These are phyloP conservation scores for Nelumbo lutea DNA, from an alignment of 164 flowering plant genomes.

Conservation along the genomic window DNA sequence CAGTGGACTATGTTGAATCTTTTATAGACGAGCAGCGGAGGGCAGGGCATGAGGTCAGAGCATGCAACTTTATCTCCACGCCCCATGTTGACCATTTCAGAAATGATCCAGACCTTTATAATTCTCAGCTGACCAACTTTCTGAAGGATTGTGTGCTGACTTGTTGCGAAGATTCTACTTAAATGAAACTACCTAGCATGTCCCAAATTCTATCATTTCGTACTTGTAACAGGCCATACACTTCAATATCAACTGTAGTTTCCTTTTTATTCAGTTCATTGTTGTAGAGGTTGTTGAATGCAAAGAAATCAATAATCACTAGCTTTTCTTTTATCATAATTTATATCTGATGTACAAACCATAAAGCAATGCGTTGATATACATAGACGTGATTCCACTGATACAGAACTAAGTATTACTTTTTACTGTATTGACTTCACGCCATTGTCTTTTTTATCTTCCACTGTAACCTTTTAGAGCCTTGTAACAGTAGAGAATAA, in stretches of 20 bases:
- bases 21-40: slow-evolving; percentile 74
- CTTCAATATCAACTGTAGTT: slow-evolving; percentile 1
- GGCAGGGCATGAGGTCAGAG: slow-evolving; percentile 77
- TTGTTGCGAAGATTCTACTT: slow-evolving; percentile 32
- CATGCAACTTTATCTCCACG: slow-evolving; percentile 78
- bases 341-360: background rate
- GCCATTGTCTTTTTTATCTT: too few species aligned
- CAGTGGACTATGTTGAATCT: slow-evolving; percentile 74
- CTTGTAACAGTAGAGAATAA: too few species aligned
- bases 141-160: slow-evolving; percentile 70
- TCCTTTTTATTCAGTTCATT: slow-evolving; percentile 6
- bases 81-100: slow-evolving; percentile 98
- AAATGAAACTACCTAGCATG: slow-evolving; percentile 6
- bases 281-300: slow-evolving; percentile 1
- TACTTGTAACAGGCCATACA: background rate
- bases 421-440: too few species aligned
- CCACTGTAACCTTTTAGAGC: too few species aligned
- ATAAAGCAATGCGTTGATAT: background rate
- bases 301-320: background rate
- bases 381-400: background rate
- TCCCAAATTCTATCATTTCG: background rate
- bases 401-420: background rate
- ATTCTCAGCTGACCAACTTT: slow-evolving; percentile 72
- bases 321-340: background rate
- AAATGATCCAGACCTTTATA: slow-evolving; percentile 69